Percentiles rank a stretch among this genome's conserved stretches.
Evolutionary conservation across 2,329 filamentous ascomycete species (phyloP).

Genomic region (Aureobasidium sp.): DNA sequence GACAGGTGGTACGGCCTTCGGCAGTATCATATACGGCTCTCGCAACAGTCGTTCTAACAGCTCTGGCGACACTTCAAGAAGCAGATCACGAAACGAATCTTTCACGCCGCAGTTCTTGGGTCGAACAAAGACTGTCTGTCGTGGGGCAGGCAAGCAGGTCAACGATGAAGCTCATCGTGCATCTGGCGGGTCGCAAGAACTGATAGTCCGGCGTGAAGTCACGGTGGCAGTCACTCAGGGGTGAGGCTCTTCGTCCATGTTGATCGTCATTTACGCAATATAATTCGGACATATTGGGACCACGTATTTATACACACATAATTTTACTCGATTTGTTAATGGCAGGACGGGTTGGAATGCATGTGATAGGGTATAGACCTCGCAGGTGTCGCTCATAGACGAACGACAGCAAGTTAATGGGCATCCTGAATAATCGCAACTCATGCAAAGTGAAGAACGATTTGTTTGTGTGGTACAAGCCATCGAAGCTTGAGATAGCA

Average conservation of each 20-base stretch:
- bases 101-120: slow-evolving; percentile 11
- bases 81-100: slow-evolving; percentile 3
- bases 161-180: neutral
- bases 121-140: slow-evolving; percentile 3
- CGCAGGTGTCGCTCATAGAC: neutral
- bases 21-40: slow-evolving; percentile 14
- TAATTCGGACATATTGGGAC: neutral
- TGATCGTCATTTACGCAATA: neutral
- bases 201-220: slow-evolving; percentile 10
- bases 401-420: neutral
- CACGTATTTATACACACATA: slow-evolving; percentile 4
- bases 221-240: slow-evolving; percentile 5
- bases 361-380: neutral
- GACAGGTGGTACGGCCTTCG: slow-evolving; percentile 19
- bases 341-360: neutral
- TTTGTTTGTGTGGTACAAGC: neutral
- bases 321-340: neutral
- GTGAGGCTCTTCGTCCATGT: neutral
- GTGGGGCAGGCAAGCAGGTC: slow-evolving; percentile 6
- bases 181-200: slow-evolving; percentile 7
- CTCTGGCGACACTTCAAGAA: slow-evolving; percentile 5
- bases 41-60: slow-evolving; percentile 9
- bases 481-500: neutral
- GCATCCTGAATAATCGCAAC: neutral
- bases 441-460: neutral